Evolutionary conservation across 306 rosid species (phyloP).

Genomic region (Quercus bicolor): DNA sequence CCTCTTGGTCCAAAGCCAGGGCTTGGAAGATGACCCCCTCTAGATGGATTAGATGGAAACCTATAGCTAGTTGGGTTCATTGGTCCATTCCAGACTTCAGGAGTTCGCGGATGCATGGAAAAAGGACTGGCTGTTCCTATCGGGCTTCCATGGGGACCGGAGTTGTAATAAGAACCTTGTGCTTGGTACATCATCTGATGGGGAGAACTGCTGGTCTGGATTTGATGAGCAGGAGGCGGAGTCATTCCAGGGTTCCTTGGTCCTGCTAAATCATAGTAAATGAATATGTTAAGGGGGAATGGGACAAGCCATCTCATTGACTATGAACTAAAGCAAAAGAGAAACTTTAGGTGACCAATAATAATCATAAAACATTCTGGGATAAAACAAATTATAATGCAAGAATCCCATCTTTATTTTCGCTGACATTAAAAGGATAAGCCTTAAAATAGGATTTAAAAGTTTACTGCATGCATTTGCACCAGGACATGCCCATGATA

Average conservation of each 20-base stretch:
- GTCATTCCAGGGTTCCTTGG: conserved; percentile 41
- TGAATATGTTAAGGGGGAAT: neutral
- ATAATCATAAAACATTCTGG: neutral
- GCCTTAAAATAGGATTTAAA: too few species aligned
- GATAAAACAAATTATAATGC: neutral
- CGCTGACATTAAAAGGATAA: too few species aligned
- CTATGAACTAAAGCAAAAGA: neutral
- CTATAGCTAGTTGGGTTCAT: conserved; percentile 33
- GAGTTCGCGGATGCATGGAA: conserved; percentile 23
- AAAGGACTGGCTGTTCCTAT: conserved; percentile 22
- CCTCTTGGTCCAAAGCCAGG: conserved; percentile 45
- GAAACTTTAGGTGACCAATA: neutral
- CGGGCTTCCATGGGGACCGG: conserved; percentile 33
- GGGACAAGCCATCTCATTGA: neutral
- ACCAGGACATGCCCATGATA: neutral
- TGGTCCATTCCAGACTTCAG: conserved; percentile 45
- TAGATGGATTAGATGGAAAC: conserved; percentile 31
- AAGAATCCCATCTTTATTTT: neutral
- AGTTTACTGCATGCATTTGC: neutral
- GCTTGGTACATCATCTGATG: conserved; percentile 34
- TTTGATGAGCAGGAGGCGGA: conserved; percentile 39
- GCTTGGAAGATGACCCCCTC: conserved; percentile 28
- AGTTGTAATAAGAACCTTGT: conserved; percentile 21
- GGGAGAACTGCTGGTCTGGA: conserved; percentile 27
- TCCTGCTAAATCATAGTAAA: conserved; percentile 38